Conservation (phyloP, 148 eudicot genomes). For the Cornus suecica region DNA sequence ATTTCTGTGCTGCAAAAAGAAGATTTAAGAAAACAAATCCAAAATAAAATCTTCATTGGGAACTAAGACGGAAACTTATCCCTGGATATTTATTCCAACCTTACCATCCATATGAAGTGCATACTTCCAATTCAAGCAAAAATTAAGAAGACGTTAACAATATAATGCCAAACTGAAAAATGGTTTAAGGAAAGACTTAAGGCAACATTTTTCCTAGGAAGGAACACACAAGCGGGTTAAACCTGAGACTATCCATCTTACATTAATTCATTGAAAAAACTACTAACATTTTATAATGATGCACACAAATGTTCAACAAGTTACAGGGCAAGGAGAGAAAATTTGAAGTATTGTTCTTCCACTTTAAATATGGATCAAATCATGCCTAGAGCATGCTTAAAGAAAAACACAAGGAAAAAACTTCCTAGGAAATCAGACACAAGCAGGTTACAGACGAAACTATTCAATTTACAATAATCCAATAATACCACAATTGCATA, state of each 20-base stretch:
- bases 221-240: no score
- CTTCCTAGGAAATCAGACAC: no score
- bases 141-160: background rate
- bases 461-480: no score
- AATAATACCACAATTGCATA: no score
- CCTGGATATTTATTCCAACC: background rate
- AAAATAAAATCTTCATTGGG: conserved; percentile 11
- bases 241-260: background rate
- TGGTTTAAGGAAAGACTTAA: background rate
- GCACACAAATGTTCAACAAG: background rate
- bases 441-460: no score
- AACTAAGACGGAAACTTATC: background rate
- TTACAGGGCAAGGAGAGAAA: no score
- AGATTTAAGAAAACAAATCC: conserved; percentile 15
- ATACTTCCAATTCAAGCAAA: conserved; percentile 4
- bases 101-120: background rate
- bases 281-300: background rate
- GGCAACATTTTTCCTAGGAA: background rate
- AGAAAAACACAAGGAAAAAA: no score
- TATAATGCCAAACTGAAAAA: background rate
- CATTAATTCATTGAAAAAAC: background rate
- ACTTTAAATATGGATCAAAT: no score
- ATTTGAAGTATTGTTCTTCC: no score
- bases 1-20: conserved; percentile 54
- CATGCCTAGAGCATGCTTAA: background rate